These are phyloP conservation scores for Cordia subcordata DNA, from an alignment of 257 asterid species.

Conservation along the genomic window DNA sequence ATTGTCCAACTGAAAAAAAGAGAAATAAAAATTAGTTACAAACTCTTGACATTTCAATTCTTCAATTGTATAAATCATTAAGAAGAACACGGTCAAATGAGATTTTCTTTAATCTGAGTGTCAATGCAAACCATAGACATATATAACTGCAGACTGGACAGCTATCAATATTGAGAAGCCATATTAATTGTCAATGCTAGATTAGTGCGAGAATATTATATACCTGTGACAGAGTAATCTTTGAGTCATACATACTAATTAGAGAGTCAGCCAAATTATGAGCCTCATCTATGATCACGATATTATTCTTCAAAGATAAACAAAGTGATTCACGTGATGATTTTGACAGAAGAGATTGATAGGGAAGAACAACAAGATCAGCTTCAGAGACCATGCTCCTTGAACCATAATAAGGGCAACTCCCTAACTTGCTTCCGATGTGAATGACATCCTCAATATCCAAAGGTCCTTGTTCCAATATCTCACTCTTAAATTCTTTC, in stretches of 20 bases:
- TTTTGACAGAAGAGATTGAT: slow-evolving; percentile 96
- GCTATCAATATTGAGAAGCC: neutral
- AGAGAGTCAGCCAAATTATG: slow-evolving; percentile 97
- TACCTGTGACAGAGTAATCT: slow-evolving; percentile 78
- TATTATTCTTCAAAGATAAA: slow-evolving; percentile 64
- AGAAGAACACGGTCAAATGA: neutral
- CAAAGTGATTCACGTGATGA: slow-evolving; percentile 89
- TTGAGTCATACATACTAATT: slow-evolving; percentile 81
- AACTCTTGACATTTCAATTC: neutral
- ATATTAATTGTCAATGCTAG: neutral
- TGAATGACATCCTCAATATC: slow-evolving; percentile 95
- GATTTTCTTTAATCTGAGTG: neutral
- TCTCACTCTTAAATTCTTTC: slow-evolving; percentile 52
- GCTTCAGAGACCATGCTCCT: slow-evolving; percentile 75
- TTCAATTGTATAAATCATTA: neutral
- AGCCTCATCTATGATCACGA: slow-evolving; percentile 90
- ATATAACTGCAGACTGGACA: neutral
- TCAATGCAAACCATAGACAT: neutral
- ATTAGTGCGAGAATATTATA: slow-evolving; percentile 8
- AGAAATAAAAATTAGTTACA: slow-evolving; percentile 9
- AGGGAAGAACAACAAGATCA: slow-evolving; percentile 92
- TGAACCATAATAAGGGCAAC: slow-evolving; percentile 97
- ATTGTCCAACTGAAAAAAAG: slow-evolving; percentile 63
- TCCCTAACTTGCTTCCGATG: slow-evolving; percentile 61
- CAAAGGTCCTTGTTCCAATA: slow-evolving; percentile 56